A percentile compares a stretch with the other conserved stretches of the same genome.
Evolutionary conservation across 345 rosid genomes (phyloP).

Genomic region (Hirschfeldia incana): DNA sequence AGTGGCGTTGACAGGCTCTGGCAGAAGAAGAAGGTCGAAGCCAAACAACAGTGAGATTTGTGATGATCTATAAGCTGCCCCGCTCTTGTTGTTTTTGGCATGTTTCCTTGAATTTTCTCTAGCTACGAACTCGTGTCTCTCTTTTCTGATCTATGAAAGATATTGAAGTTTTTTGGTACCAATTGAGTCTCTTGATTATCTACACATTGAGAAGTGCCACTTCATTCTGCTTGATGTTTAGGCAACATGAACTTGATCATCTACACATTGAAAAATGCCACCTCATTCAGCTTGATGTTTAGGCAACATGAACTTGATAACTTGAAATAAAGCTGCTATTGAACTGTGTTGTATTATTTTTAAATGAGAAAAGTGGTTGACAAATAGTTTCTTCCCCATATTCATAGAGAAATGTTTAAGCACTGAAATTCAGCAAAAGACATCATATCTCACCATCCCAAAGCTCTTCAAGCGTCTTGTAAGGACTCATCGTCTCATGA

Average conservation of each 20-base stretch:
- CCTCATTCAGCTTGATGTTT: neutral
- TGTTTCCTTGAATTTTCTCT: neutral
- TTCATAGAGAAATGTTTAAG: neutral
- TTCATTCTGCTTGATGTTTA: neutral
- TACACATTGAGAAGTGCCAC: neutral
- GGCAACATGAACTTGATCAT: too few relatives aligned
- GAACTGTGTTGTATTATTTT: too few relatives aligned
- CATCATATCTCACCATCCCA: constrained; percentile 78
- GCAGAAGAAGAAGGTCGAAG: constrained; percentile 45
- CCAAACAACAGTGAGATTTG: constrained; percentile 26
- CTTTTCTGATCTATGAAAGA: constrained; percentile 5
- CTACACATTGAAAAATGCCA: neutral
- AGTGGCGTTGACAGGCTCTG: constrained; percentile 71
- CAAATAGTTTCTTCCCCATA: neutral
- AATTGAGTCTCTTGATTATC: neutral
- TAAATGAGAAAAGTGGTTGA: neutral
- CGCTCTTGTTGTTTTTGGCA: neutral
- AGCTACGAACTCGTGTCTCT: neutral
- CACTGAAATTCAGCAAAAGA: neutral
- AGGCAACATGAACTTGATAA: too few relatives aligned
- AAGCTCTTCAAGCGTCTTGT: constrained; percentile 63
- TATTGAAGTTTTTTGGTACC: neutral
- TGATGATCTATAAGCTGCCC: neutral
- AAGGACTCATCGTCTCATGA: constrained; percentile 55
- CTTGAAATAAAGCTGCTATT: too few relatives aligned